phyloP scores from a whole-genome alignment of 805 yeast species.

The Lipomyces yamadae region DNA sequence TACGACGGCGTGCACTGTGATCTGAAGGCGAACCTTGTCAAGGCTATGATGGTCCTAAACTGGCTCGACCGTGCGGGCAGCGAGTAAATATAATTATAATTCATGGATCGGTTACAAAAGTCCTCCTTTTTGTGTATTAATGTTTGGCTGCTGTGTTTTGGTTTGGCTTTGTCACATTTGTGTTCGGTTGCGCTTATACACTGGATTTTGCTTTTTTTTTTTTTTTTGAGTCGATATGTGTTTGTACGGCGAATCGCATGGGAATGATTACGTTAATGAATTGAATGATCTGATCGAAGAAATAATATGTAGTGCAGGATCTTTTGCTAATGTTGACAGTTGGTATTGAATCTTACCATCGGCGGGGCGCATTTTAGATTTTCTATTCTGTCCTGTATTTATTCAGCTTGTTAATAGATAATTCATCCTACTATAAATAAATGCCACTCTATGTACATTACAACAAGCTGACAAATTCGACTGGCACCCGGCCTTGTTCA shows the following conservation, averaged over 20 bases:
- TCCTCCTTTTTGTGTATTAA: neutral
- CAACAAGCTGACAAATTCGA: neutral
- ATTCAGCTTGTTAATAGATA: neutral
- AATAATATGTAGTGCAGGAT: neutral
- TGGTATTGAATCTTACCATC: neutral
- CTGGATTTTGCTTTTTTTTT: neutral
- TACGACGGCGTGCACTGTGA: constrained; percentile 37
- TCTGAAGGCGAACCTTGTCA: constrained; percentile 32
- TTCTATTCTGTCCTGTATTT: neutral
- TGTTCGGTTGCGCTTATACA: neutral
- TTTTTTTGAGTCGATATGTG: neutral
- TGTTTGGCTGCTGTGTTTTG: neutral
- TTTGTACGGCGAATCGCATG: constrained; percentile 4
- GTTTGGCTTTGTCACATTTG: constrained; percentile 1
- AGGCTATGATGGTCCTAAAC: constrained; percentile 38
- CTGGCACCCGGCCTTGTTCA: neutral
- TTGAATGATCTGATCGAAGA: neutral
- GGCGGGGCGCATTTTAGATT: neutral
- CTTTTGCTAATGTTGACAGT: neutral
- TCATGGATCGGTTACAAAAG: constrained; percentile 3
- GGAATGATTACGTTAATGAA: neutral
- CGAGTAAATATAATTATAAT: constrained; percentile 12
- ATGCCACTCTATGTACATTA: neutral
- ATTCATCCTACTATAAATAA: neutral
- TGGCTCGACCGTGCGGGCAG: constrained; percentile 35